Percentiles rank a stretch among this genome's conserved stretches.
These are phyloP conservation scores for Termitomyces sp. DNA, from an alignment of 1,284 basidiomycete species.

Conservation along the genomic window DNA sequence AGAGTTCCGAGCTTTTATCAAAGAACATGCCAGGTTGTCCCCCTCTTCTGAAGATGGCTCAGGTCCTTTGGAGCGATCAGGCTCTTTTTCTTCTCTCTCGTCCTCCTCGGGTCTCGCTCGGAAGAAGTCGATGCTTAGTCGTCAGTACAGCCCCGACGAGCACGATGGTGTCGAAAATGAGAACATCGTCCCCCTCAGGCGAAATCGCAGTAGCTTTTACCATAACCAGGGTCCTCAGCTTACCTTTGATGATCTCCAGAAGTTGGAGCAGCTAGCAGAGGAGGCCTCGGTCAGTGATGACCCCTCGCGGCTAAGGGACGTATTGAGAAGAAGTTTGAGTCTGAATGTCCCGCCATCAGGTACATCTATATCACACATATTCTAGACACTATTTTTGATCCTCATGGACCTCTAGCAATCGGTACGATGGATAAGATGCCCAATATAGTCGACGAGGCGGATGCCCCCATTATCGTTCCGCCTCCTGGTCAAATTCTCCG, in stretches of 20 bases:
- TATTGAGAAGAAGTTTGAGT: constrained; percentile 85
- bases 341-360: constrained; percentile 81
- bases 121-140: constrained; percentile 86
- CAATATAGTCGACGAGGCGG: constrained; percentile 72
- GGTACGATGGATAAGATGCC: constrained; percentile 63
- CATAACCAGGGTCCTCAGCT: constrained; percentile 65
- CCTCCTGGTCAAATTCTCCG: constrained; percentile 87
- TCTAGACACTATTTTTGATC: constrained; percentile 14
- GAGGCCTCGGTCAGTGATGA: constrained; percentile 81
- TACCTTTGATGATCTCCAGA: constrained; percentile 89
- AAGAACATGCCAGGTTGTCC: constrained; percentile 77
- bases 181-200: constrained; percentile 60
- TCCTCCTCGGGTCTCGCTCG: constrained; percentile 52
- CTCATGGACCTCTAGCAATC: constrained; percentile 41
- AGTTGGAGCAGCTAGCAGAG: constrained; percentile 88
- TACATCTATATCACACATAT: constrained; percentile 39
- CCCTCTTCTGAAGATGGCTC: constrained; percentile 44
- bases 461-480: constrained; percentile 85
- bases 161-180: constrained; percentile 73
- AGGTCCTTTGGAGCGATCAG: constrained; percentile 27
- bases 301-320: constrained; percentile 75
- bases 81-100: constrained; percentile 32
- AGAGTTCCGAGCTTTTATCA: constrained; percentile 92
- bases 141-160: constrained; percentile 76
- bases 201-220: constrained; percentile 64